A percentile compares a stretch with the other conserved stretches of the same genome.
phyloP scores from a whole-genome alignment of 352 stramenopile species.

The Phytophthora crassamura region DNA sequence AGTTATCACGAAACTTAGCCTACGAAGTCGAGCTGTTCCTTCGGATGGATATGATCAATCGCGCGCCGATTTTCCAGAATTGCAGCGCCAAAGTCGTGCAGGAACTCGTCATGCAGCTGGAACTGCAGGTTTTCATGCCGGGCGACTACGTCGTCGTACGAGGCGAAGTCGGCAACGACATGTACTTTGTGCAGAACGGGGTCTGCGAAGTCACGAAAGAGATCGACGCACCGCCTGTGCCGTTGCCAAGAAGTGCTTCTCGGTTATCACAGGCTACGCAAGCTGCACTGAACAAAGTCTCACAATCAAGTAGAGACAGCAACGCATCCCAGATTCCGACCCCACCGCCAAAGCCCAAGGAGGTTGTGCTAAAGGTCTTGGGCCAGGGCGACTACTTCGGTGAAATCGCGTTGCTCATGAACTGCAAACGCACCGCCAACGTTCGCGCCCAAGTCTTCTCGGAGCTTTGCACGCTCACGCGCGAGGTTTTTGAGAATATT shows the following conservation, averaged over 20 bases:
- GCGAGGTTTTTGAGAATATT: constrained; percentile 81
- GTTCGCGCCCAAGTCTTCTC: constrained; percentile 76
- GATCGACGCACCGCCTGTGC: constrained; percentile 21
- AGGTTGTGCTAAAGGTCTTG: constrained; percentile 74
- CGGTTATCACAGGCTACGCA: constrained; percentile 25
- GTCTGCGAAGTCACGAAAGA: constrained; percentile 86
- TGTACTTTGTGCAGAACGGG: constrained; percentile 89
- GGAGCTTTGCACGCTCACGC: constrained; percentile 77
- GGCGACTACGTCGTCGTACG: constrained; percentile 86
- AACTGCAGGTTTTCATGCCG: constrained; percentile 86
- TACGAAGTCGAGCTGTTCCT: constrained; percentile 88
- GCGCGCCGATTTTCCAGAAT: constrained; percentile 82
- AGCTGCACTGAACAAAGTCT: constrained; percentile 4
- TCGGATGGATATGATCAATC: constrained; percentile 90
- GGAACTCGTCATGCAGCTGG: constrained; percentile 84
- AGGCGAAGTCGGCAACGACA: constrained; percentile 85
- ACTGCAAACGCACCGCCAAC: constrained; percentile 85
- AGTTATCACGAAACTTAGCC: constrained; percentile 80
- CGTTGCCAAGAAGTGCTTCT: constrained; percentile 8
- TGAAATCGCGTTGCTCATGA: constrained; percentile 84
- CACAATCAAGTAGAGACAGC: constrained; percentile 11
- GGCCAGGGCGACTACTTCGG: constrained; percentile 84
- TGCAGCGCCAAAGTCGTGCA: constrained; percentile 86
- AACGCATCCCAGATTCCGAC: constrained; percentile 19
- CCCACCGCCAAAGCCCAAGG: constrained; percentile 36